Evolutionary conservation across 139 green algal genomes (phyloP).

Genomic region (Micromonas pusilla): DNA sequence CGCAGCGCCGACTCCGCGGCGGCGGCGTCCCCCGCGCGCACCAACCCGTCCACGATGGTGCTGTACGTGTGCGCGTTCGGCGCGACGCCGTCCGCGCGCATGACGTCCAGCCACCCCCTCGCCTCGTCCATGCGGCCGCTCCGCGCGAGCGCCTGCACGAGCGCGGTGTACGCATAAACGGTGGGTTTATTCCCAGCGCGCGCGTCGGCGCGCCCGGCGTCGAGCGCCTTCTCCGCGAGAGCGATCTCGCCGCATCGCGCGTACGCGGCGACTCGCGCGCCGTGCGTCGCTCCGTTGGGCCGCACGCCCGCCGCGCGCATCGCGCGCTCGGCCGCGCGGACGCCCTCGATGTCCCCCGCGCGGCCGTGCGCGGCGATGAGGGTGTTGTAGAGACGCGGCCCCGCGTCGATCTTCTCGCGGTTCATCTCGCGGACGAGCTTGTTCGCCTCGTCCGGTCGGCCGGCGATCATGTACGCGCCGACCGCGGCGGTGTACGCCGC

Average conservation of each 20-base stretch:
- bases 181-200: background rate
- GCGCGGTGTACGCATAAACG: conserved; percentile 16
- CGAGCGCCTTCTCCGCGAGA: background rate
- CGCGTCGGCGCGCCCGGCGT: background rate
- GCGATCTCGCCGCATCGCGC: background rate
- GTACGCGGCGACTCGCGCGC: background rate
- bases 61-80: conserved; percentile 23
- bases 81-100: background rate
- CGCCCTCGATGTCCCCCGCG: background rate
- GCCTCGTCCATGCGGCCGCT: background rate
- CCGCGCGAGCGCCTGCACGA: background rate
- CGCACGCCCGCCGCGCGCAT: background rate
- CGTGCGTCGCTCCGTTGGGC: background rate
- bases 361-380: background rate
- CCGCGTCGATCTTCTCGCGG: background rate
- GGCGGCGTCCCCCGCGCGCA: background rate
- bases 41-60: conserved; percentile 8
- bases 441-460: background rate
- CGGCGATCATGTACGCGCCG: background rate
- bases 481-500: background rate
- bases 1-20: background rate
- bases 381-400: background rate
- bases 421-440: background rate
- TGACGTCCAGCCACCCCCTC: background rate
- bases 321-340: background rate